A percentile compares a stretch with the other conserved stretches of the same genome.
These are phyloP conservation scores for Geotrichum reessii DNA, from an alignment of 1,139 yeast genomes.

Conservation along the genomic window DNA sequence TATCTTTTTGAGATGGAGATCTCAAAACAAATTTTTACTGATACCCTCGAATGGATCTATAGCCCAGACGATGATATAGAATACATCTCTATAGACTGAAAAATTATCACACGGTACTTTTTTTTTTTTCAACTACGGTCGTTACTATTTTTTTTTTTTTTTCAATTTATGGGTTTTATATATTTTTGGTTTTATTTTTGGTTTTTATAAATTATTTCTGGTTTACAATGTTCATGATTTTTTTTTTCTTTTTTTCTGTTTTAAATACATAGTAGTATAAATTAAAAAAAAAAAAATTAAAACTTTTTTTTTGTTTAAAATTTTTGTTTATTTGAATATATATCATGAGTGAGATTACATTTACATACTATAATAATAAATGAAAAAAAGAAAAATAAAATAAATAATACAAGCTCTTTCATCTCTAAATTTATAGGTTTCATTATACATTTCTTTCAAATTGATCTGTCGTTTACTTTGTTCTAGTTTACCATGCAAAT, in stretches of 20 bases:
- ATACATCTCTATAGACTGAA: not conserved
- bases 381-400: no score
- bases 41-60: conserved; percentile 36
- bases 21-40: conserved; percentile 37
- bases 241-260: not conserved
- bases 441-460: no score
- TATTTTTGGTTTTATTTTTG: not conserved
- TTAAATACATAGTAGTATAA: not conserved
- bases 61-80: conserved; percentile 29
- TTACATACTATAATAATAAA: no score
- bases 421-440: no score
- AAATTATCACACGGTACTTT: not conserved
- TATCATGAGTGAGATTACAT: no score
- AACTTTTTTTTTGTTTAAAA: no score
- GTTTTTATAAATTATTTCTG: no score
- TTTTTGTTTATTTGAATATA: no score
- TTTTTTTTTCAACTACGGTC: not conserved
- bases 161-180: not conserved
- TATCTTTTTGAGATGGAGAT: conserved; percentile 51
- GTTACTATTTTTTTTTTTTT: not conserved
- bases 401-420: no score
- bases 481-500: no score
- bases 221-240: not conserved
- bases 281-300: not conserved
- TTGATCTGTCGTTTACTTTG: no score